Base-by-base conservation (phyloP, 2,329 filamentous ascomycete species). In the Aspergillus terreus region DNA sequence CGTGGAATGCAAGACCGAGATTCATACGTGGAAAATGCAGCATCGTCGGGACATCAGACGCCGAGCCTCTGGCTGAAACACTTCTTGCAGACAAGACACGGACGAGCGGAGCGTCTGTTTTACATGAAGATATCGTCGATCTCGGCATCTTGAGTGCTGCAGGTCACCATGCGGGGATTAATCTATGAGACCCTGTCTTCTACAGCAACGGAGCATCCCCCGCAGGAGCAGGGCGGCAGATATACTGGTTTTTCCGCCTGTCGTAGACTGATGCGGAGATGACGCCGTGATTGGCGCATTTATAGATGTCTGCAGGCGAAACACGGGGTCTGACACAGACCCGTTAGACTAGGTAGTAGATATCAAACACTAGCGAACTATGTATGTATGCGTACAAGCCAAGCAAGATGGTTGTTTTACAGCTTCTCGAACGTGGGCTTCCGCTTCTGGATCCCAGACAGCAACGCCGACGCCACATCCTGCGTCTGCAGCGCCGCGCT, bases 401-500 rank as follows among this genome's bases (percentile, higher is more conserved):
- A 15, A 15, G 17, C 14, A 15, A 15, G 17, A 21, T n/a, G 40
- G 19, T 19, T 19, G 23, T 5, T 17, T 40, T 64, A 96, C 63
- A 96, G 72, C 76, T 96, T 97, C 69, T 86, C 86, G 75, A 95
- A 97, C 15, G 77, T 88, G 11, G 90, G 87, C 66, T 82, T 92
- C 59, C 78, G 85, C 80, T 88, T 95, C 71, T 87, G 79, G 57
- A 96, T 68, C 7, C 87, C 88, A 36, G 88, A 89, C 67, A 88
- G 66, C 67, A 96, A 77, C 1, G 92, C 90, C 53, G 80, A 76
- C 64, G 82, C 75, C 41, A 96, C 80, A 76, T 97, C 92, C 47
- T 78, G 76, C 6, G 89, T 88, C 76, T 96, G 92, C 61, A 96
- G 67, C 64, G 88, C 88, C 2, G 84, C 87, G 61, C 84, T 82